Percentiles rank a stretch among this genome's conserved stretches.
phyloP scores from a whole-genome alignment of 208 protist species.

The Vickermania spadyakhi region DNA sequence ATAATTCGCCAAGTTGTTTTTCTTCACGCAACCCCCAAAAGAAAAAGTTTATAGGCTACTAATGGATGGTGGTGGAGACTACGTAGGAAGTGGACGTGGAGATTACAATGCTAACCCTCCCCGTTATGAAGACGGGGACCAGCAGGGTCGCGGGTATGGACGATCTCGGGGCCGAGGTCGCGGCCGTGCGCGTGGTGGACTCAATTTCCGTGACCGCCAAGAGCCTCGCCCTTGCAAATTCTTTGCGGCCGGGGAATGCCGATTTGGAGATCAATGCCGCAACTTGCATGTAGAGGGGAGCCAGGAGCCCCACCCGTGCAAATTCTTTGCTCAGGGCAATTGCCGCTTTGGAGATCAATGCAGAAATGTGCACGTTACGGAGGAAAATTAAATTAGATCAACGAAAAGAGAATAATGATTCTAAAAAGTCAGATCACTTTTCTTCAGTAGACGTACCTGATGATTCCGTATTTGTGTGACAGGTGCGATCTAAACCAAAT shows the following conservation, averaged over 20 bases:
- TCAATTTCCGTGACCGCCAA: background rate
- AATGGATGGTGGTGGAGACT: background rate
- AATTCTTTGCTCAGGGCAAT: constrained; percentile 6
- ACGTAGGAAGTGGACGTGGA: background rate
- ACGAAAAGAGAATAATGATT: too few relatives aligned
- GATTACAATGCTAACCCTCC: background rate
- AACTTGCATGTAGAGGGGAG: background rate
- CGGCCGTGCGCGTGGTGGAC: background rate
- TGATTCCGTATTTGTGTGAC: too few relatives aligned
- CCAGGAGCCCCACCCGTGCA: constrained; percentile 1
- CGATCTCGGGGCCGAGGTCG: background rate
- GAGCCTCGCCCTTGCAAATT: background rate
- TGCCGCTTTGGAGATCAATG: constrained; percentile 6
- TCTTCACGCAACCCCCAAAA: too few relatives aligned
- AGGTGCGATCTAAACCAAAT: too few relatives aligned
- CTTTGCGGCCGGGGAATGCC: background rate
- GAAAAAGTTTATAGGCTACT: too few relatives aligned
- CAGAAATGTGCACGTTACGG: constrained; percentile 2
- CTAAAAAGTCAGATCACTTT: too few relatives aligned
- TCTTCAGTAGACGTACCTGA: too few relatives aligned
- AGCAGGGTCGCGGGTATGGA: too few relatives aligned
- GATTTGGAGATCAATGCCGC: background rate
- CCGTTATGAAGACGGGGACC: background rate
- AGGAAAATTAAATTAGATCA: background rate
- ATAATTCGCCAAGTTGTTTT: too few relatives aligned